Base-by-base conservation (phyloP, 1,139 yeast genomes). In the Saccharomycopsis hybrid region DNA sequence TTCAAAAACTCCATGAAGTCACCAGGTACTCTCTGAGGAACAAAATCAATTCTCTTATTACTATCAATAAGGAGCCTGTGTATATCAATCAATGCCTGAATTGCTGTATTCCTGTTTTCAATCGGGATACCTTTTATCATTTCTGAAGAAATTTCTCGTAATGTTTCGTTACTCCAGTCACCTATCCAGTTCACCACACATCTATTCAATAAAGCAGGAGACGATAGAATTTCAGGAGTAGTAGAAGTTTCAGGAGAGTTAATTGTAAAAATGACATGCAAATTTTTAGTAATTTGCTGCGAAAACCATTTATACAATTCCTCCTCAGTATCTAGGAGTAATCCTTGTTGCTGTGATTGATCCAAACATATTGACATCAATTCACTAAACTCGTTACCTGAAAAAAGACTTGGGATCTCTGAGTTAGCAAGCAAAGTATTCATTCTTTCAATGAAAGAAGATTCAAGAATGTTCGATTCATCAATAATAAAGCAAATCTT, bases 161-260 rank as follows among this genome's bases (percentile, higher is more conserved):
- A 63, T 0, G 89, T 69, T 0, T 58, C 55, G 5, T 61, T 58
- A 0, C 82, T 71, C 97, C 97, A 90, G 52, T 80, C 80, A 2
- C 96, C 96, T 83, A 88, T 82, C 90, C 95, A 88, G 60, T 83
- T 80, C 41, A 90, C 66, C 3, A 88, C 95, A 69, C 97, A 92
- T 60, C 98, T 72, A 61, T 92, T 92, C 66, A 88, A 84, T 38
- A 92, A 68, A 0, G 98, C 97, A 0, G 97, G 96, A 0, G 97
- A 90, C 0, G 90, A 73, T 4, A 84, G 73, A 2, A 82, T 74
- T 27, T 66, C 68, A 1, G 73, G 62, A 8, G 39, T 44, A 0
- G 72, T 61, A 1, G 67, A 60, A 31, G 66, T 64, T 3, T 69
- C 66, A 2, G 82, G 75, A 9, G 82, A 83, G 54, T 80, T 77